Evolutionary conservation across 2,329 filamentous ascomycete species (phyloP).

Genomic region (Aspergillus ibericus): DNA sequence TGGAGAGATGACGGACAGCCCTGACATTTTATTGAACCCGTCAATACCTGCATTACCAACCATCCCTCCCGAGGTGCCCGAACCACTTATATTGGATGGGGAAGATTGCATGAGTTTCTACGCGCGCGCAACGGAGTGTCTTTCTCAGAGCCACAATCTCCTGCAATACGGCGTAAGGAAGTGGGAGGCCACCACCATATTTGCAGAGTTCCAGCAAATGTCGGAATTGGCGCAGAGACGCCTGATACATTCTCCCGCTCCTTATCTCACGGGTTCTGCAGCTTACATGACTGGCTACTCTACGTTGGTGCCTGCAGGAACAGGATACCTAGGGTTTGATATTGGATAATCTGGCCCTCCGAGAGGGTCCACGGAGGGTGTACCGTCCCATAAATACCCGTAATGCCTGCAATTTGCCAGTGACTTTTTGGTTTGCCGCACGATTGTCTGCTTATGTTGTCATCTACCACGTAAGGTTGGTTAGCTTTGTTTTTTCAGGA

Average conservation of each 20-base stretch:
- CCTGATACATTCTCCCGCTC: conserved; percentile 24
- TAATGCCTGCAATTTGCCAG: not conserved
- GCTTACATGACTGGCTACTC: conserved; percentile 16
- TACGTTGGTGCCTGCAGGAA: conserved; percentile 9
- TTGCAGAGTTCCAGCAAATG: conserved; percentile 34
- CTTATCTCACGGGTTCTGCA: conserved; percentile 21
- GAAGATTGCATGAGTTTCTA: conserved; percentile 37
- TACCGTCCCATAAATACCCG: not conserved
- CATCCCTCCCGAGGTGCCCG: conserved; percentile 32
- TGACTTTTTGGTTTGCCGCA: not conserved
- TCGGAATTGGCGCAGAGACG: conserved; percentile 29
- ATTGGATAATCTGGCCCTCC: conserved; percentile 9
- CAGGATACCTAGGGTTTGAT: conserved; percentile 16
- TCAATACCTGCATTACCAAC: conserved; percentile 29
- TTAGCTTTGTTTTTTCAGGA: not conserved
- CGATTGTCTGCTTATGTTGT: not conserved
- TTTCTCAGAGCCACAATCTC: conserved; percentile 34
- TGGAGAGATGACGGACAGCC: conserved; percentile 56
- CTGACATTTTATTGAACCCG: conserved; percentile 45
- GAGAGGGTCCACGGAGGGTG: not conserved
- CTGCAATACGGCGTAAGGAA: conserved; percentile 35
- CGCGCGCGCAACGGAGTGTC: conserved; percentile 33
- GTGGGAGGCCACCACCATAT: conserved; percentile 33
- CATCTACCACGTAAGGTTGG: not conserved
- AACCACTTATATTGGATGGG: conserved; percentile 30